Evolutionary conservation across 768 basidiomycete species (phyloP).

Genomic region (Strobilomyces confusus): DNA sequence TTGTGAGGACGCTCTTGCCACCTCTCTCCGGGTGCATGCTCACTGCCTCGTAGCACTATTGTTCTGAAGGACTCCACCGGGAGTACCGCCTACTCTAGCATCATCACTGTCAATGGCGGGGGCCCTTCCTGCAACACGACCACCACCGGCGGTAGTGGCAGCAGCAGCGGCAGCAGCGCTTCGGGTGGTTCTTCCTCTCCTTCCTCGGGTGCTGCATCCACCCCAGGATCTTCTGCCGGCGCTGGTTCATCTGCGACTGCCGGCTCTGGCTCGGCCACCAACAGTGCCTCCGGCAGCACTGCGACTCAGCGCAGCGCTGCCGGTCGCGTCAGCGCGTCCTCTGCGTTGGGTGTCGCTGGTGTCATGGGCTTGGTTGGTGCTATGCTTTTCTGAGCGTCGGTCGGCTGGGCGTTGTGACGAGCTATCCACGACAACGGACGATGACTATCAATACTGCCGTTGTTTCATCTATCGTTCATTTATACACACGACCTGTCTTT

Average conservation of each 20-base stretch:
- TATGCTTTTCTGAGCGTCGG: constrained; percentile 38
- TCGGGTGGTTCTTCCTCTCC: constrained; percentile 1
- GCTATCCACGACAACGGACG: constrained; percentile 12
- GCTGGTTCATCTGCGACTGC: neutral
- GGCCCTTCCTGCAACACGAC: constrained; percentile 24
- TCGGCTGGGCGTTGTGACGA: constrained; percentile 5
- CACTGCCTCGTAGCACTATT: constrained; percentile 40
- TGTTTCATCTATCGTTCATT: constrained; percentile 12
- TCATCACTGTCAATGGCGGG: constrained; percentile 41
- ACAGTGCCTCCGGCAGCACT: constrained; percentile 23
- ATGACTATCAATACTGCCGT: constrained; percentile 5
- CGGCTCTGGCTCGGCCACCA: constrained; percentile 1
- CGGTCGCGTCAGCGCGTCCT: constrained; percentile 25
- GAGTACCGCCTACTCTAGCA: constrained; percentile 46
- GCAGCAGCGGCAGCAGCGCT: neutral
- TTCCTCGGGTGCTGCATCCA: neutral
- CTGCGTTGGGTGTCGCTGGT: constrained; percentile 43
- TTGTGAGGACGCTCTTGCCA: constrained; percentile 36
- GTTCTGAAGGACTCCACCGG: constrained; percentile 59
- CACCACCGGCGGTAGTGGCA: constrained; percentile 7
- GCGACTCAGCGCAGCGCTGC: constrained; percentile 32
- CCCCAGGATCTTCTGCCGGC: constrained; percentile 6
- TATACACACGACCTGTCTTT: constrained; percentile 16
- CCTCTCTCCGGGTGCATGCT: neutral
- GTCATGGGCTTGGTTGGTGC: constrained; percentile 51